Base-by-base conservation (phyloP, 108 stramenopile species). In the Discostella stelligeroides region DNA sequence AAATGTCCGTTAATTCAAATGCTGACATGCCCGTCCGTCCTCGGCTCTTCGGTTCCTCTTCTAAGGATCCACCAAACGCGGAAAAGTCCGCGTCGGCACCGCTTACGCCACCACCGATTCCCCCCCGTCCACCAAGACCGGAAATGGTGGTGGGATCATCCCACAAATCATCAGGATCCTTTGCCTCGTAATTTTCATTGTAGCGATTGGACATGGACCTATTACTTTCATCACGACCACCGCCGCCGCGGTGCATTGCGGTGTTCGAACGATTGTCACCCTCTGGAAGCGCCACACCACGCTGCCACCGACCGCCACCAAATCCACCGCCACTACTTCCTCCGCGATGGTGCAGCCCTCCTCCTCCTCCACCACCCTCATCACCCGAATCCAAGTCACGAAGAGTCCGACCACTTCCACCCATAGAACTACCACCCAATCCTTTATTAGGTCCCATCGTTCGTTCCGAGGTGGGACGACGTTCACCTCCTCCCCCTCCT, bases 91-190 rank as follows among this genome's bases (percentile, higher is more conserved):
- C 56, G 13, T 84, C 94, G 37, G 91, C 89, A 23, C 82, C 89
- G 23, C 66, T 82, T 13, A 76, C 75, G 21, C 63, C 72, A 15
- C 69, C 73, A 34, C 34, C n/a, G n/a, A n/a, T 34, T 6, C 34
- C 14, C 56, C 63, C 8, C 43, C 43, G 34, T 34, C 34, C 34
- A 34, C 34, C 34, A 3, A 34, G 5, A 34, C 34, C 34, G 6
- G 53, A 30, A 15, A 15, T 25, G 1, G 60, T 38, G 14, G 81
- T 60, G 34, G 91, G 90, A 75, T 95, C 94, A 72, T 95, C 94
- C 94, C 94, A 95, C 37, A 95, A 66, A 59, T 94, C 92, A 60
- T 88, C 74, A 0, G 90, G 88, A 71, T 88, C 86, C 12, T 90
- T 79, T 0, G 80, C 85, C 42, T 92, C 79, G 14, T 25, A 28